phyloP scores from a whole-genome alignment of 1,284 basidiomycete genomes.

The Cryptococcus sp. region DNA sequence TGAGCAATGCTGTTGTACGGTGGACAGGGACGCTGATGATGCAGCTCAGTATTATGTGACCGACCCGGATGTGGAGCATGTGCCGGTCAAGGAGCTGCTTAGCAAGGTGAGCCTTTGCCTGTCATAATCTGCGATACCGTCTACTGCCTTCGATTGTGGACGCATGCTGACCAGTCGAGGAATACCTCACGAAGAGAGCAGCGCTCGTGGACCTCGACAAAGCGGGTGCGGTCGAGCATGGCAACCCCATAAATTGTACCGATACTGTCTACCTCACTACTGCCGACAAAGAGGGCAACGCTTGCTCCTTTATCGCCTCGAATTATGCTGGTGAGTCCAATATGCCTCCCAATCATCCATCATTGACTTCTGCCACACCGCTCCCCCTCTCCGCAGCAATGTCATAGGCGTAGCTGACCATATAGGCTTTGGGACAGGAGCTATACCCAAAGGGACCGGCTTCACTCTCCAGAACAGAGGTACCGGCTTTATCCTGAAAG shows the following conservation, averaged over 20 bases:
- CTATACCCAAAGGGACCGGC: constrained; percentile 84
- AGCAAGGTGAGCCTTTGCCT: constrained; percentile 57
- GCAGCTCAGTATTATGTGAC: constrained; percentile 71
- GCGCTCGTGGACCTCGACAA: constrained; percentile 66
- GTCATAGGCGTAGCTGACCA: constrained; percentile 11
- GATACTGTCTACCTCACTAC: constrained; percentile 94
- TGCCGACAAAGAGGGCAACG: constrained; percentile 83
- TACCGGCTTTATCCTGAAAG: constrained; percentile 68
- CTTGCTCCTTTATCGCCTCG: constrained; percentile 83
- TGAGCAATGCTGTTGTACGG: neutral
- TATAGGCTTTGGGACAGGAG: constrained; percentile 56
- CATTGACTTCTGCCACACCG: too few relatives aligned
- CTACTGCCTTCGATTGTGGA: too few relatives aligned
- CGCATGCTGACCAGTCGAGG: constrained; percentile 47
- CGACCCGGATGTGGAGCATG: constrained; percentile 68
- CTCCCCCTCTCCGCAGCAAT: neutral
- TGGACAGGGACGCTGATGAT: neutral
- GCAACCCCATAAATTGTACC: constrained; percentile 52
- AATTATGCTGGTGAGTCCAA: constrained; percentile 66
- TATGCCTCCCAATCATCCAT: neutral
- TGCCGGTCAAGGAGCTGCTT: constrained; percentile 71
- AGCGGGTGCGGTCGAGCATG: constrained; percentile 64
- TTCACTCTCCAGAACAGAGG: constrained; percentile 96
- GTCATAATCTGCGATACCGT: too few relatives aligned
- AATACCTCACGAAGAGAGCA: constrained; percentile 76